Evolutionary conservation across 768 basidiomycete genomes (phyloP), one percentile per base, ranked within the genome.

Genomic region (Auriscalpium orientale): DNA sequence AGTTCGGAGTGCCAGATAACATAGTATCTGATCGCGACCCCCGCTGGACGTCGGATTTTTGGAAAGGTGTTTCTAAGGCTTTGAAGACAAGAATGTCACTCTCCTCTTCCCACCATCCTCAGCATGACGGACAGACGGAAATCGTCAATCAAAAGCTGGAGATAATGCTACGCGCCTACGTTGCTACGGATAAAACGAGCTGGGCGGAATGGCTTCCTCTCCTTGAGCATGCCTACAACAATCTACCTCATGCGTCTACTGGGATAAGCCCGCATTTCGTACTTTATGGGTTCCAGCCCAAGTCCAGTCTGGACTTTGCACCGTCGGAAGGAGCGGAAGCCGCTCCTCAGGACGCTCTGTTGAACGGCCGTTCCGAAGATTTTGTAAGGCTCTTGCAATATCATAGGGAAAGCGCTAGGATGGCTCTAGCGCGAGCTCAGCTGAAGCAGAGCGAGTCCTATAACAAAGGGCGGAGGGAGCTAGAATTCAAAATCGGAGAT

Each of bases 401-500:
- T 0, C 54, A 59, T 36, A 43, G 54, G 4, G 55, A 59, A 0
- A 46, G 20, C 11, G 63, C 56, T 2, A 36, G 61, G 7, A 46
- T 52, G 9, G 56, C 63, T 7, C 55, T 65, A 0, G 58, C 60
- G 0, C 20, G 49, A 18, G 58, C 60, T 0, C 64, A 66, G 36
- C 48, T 57, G 11, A 51, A 52, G 20, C 58, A 59, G 38, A 16
- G 37, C 0, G 44, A 54, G 0, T 45, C 56, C 0, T 65, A 65
- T 49, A 65, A 66, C 38, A 46, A 62, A 18, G 60, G 62, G 0
- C 35, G 59, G 8, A 43, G 57, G 8, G 44, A 35, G 3, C 22
- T 43, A 1, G 56, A 55, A 28, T 65, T 68, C 20, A 22, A 62
- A 9, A 55, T 60, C 34, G 69, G 66, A 1, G 66, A 63, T 12